Base-by-base conservation (phyloP, 1,139 yeast genomes). In the Geotrichum bryndzae region DNA sequence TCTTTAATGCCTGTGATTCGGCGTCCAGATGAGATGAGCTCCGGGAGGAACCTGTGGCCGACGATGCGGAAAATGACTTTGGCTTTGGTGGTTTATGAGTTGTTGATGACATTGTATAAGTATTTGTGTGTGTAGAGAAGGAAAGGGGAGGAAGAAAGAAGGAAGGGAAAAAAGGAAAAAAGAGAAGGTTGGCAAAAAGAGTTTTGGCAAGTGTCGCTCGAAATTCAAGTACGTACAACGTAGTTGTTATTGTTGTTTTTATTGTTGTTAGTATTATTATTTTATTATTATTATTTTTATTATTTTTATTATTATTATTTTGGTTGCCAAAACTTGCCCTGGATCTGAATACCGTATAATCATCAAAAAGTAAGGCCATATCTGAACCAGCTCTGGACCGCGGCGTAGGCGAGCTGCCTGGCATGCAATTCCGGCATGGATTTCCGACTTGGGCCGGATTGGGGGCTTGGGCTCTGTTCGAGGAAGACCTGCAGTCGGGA, bases 1-100 rank as follows among this genome's bases (percentile, higher is more conserved):
- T 60, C 65, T 69, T 71, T 52, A 70, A 66, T 52, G 63, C 63
- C 68, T 76, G 79, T 57, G 78, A 67, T 65, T 80, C 84, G 59
- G 78, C 76, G 65, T 76, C 78, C 62, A 76, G 68, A 10, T 55
- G 52, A 18, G 51, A 46, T 13, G 60, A 54, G n/a, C 58, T 54
- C 51, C 55, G 60, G 51, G 61, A 31, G 56, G 61, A 48, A 22
- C 59, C 51, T 25, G 51, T 38, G 25, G 55, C 29, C 27, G 60
- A 41, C 50, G 55, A 57, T 22, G 51, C 55, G 57, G 62, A 52
- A 29, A 61, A 61, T 61, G 64, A 57, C 46, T 60, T 62, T 46
- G 60, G 58, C 62, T 59, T 62, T 56, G 62, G 62, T 57, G 64
- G 64, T 56, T 60, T 59, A 50, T 60, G 59, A 52, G 59, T 29